Percentiles rank a stretch among this genome's conserved stretches.
phyloP scores from a whole-genome alignment of 768 basidiomycete genomes.

The Tremella mesenterica region DNA sequence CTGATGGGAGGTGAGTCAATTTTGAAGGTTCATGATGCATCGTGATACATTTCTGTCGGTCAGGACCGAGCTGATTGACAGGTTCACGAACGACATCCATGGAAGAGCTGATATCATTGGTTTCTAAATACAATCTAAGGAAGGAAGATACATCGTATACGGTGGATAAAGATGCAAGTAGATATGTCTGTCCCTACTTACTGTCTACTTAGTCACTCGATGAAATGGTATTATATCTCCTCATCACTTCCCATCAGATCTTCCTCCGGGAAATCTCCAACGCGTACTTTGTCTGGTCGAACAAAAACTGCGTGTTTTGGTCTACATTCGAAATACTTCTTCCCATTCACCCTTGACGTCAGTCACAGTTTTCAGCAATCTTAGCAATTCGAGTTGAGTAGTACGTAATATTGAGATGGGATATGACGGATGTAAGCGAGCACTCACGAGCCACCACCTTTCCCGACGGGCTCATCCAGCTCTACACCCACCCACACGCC shows the following conservation, averaged over 20 bases:
- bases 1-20: no score
- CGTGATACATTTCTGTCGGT: no score
- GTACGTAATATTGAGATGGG: no score
- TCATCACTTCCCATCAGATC: conserved; percentile 56
- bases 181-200: background rate
- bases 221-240: conserved; percentile 43
- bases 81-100: no score
- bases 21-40: no score
- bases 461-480: conserved; percentile 91
- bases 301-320: conserved; percentile 79
- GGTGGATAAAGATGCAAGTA: no score
- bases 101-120: no score
- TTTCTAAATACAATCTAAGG: no score
- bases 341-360: conserved; percentile 62
- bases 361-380: background rate
- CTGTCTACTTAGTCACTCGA: no score
- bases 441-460: conserved; percentile 88
- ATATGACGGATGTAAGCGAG: background rate
- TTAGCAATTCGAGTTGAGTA: background rate
- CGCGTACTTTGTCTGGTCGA: conserved; percentile 64
- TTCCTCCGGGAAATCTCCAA: conserved; percentile 80
- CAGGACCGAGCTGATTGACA: no score
- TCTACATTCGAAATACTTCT: conserved; percentile 71
- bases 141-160: conserved; percentile 6
- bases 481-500: conserved; percentile 80